These are phyloP conservation scores for Daldinia eschscholtzii DNA, from an alignment of 2,329 filamentous ascomycete genomes.

Conservation along the genomic window DNA sequence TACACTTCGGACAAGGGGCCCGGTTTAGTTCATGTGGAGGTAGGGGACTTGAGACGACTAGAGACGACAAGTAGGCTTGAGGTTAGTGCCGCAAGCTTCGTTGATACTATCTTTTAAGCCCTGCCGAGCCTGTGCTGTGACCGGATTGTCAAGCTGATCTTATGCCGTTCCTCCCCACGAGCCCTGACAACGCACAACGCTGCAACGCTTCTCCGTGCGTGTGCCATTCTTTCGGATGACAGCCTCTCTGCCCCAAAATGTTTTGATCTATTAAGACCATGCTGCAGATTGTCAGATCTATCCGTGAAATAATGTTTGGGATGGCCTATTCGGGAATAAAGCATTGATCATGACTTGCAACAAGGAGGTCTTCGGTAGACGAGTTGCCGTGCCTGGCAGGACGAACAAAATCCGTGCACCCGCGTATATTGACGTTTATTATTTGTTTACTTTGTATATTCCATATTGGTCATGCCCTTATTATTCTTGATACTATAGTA, in stretches of 20 bases:
- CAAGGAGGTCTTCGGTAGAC: constrained; percentile 46
- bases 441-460: constrained; percentile 29
- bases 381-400: constrained; percentile 44
- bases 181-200: constrained; percentile 40
- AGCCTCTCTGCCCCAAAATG: constrained; percentile 48
- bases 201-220: constrained; percentile 47
- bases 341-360: constrained; percentile 44
- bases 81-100: constrained; percentile 54
- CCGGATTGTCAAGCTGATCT: constrained; percentile 62
- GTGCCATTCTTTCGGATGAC: constrained; percentile 53
- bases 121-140: constrained; percentile 58
- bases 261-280: constrained; percentile 50
- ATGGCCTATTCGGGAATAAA: constrained; percentile 34
- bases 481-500: background rate
- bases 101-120: constrained; percentile 50
- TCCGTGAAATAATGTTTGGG: constrained; percentile 29
- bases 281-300: constrained; percentile 48
- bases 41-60: constrained; percentile 61
- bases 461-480: background rate
- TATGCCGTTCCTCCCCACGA: constrained; percentile 58
- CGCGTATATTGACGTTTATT: constrained; percentile 40
- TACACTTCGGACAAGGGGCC: constrained; percentile 53
- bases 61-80: constrained; percentile 60
- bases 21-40: constrained; percentile 51
- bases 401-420: constrained; percentile 26